Base-by-base conservation (phyloP, 345 rosid genomes). In the Stellera chamaejasme region DNA sequence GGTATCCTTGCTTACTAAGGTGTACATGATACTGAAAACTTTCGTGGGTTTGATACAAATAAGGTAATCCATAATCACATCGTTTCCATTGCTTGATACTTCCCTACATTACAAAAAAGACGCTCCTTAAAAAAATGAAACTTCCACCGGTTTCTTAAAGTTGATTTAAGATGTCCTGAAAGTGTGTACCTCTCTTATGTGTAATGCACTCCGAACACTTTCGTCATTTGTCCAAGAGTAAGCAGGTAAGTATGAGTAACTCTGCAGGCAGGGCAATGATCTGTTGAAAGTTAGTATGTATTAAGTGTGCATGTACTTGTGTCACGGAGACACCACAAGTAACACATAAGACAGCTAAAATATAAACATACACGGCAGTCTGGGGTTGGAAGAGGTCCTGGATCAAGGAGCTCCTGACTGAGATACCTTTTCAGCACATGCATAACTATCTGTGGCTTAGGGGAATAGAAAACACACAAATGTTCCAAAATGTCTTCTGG, bases 1-100 rank as follows among this genome's bases (percentile, higher is more conserved):
- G 80, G 48, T 63, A 70, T 36, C 80, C 88, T 58, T 66, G 73
- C 5, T 15, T 15, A 10, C 75, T 61, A 54, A 82, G 82, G 60
- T 62, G 66, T 10, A 55, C 68, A 62, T 79, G 82, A 59, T 67
- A 72, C 36, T 36, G 43, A 10, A 68, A 41, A 50, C 76, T 75
- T 63, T 56, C 70, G 3, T 12, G 10, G 27, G 77, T 59, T 0
- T 79, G 73, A 0, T 0, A 0, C 4, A 50, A 42, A 26, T 79
- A 82, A 16, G 55, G 46, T 56, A 82, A 28, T n/a, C 56, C 78
- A 19, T 0, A 27, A 41, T 53, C 62, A 69, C 88, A 79, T 26
- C 82, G 64, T 41, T 36, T 27, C 88, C 88, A 82, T 14, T 49
- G 10, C 44, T 51, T 52, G 56, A 58, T 46, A 26, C 66, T 76